Evolutionary conservation across 306 rosid species (phyloP), one percentile per base, ranked within the genome.

Genomic region (Medicago arabica): DNA sequence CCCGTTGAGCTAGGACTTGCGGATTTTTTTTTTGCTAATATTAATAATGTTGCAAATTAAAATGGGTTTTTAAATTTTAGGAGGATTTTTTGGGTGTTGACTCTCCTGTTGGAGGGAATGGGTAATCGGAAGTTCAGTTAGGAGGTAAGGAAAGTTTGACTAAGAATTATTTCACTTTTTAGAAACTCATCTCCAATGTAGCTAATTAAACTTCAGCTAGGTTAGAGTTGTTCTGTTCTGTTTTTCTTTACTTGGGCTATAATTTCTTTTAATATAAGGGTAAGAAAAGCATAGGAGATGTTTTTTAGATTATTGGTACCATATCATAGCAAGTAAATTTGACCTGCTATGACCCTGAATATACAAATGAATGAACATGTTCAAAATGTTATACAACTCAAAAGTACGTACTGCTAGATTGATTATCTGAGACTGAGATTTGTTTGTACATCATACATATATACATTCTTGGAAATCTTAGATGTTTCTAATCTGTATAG

Each of bases 281-380:
- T 66, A 23, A 39, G 57, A 15, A 67, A 57, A 68, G 81, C 53
- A 8, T 51, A 47, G 15, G 31, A 28, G 4, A 28, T 28, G 31
- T 28, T 3, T 69, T 46, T 69, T 43, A 28, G 69, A 55, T 77
- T 31, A 41, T 7, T 49, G 16, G 2, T 49, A 15, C 54, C 54
- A 15, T 49, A 47, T 47, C 11, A 60, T 25, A 11, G 49, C 68
- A 67, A 41, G 8, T 17, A 44, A 19, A 66, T 57, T 6, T 40
- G 74, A 66, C 25, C 41, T 72, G 51, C 9, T 16, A 34, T 34
- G 13, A 16, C 54, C 14, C 13, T 38, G 65, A 49, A 38, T 38
- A 5, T 38, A 5, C 23, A 4, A 43, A 50, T n/a, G 36, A 51
- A 51, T 40, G 74, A 53, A 16, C 23, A 50, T 50, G 72, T 14